Evolutionary conservation across 2,329 filamentous ascomycete species (phyloP), one percentile per base, ranked within the genome.

Genomic region (Chrysosphaeria jannelii): DNA sequence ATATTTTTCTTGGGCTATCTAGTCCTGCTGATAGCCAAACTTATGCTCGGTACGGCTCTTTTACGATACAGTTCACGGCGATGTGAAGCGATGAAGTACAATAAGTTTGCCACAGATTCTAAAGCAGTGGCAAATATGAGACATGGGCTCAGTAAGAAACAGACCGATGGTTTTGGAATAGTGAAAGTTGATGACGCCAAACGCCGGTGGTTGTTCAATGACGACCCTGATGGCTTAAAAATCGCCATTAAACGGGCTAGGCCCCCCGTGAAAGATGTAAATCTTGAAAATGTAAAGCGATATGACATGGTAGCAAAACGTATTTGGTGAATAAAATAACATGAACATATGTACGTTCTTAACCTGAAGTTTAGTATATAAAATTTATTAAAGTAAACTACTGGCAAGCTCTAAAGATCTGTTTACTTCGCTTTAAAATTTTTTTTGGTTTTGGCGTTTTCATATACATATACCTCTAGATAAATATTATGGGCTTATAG

Each of bases 241-340:
- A 51, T 50, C 27, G 38, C 69, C 35, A 51, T 52, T 29, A 61
- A 66, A 28, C 19, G 19, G 6, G 19, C 5, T 62, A 64, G 31
- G 64, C 67, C 29, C 58, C 60, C 36, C 50, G 58, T 34, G 29
- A 46, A 53, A 17, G 53, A 53, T 26, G 55, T 59, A 24, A 62
- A 59, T 39, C 61, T 62, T 43, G 70, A 54, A 36, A 62, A 47
- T 39, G 75, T 64, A 30, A 62, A 54, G 34, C 56, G 85, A 35
- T 97, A 91, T 47, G 76, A 78, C 39, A 91, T 93, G 85, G 68
- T 78, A 35, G 75, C 76, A 1, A 93, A 91, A 54, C 58, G 85
- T 39, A 97, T 97, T 35, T 97, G 85, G 85, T 93, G 6, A 14
- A 7, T 18, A 7, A 18, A 18, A 18, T n/a, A 18, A 18, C n/a